A percentile compares a stretch with the other conserved stretches of the same genome.
Conservation (phyloP, 2,329 filamentous ascomycete genomes). For the Blastomyces percursus region DNA sequence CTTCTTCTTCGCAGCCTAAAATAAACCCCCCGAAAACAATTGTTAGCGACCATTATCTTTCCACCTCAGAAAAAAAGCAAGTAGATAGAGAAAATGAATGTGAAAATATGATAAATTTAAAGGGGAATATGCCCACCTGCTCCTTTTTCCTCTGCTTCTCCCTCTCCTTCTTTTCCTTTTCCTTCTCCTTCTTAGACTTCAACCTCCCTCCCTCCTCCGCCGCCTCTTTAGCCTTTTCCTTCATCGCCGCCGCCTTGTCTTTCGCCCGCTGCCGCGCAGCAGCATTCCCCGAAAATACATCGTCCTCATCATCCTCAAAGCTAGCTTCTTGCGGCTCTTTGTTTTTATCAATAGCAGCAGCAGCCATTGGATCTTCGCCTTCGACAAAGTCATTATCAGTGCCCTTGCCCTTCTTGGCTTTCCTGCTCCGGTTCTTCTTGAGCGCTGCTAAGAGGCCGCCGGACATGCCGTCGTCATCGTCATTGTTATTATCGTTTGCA, state of each 20-base stretch:
- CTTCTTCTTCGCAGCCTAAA: slow-evolving; percentile 76
- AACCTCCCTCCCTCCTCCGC: slow-evolving; percentile 53
- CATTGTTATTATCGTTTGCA: slow-evolving; percentile 28
- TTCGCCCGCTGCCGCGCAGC: slow-evolving; percentile 41
- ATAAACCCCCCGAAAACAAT: slow-evolving; percentile 2
- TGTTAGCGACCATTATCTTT: slow-evolving; percentile 2
- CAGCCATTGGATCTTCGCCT: slow-evolving; percentile 46
- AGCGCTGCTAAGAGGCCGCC: slow-evolving; percentile 69
- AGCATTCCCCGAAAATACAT: slow-evolving; percentile 71
- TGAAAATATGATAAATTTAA: neutral
- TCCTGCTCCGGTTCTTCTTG: slow-evolving; percentile 72
- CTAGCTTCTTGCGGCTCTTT: slow-evolving; percentile 73
- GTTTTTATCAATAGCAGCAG: slow-evolving; percentile 35
- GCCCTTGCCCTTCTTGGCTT: slow-evolving; percentile 77
- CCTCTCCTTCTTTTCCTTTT: slow-evolving; percentile 93
- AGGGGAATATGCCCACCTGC: slow-evolving; percentile 50
- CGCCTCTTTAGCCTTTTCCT: slow-evolving; percentile 43
- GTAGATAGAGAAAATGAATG: neutral
- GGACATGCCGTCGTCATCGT: slow-evolving; percentile 42
- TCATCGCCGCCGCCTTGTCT: slow-evolving; percentile 46
- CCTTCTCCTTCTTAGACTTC: slow-evolving; percentile 96
- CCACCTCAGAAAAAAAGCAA: neutral
- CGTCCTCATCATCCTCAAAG: slow-evolving; percentile 72
- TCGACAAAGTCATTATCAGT: slow-evolving; percentile 63
- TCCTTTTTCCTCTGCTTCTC: slow-evolving; percentile 99